Conservation (phyloP, 2,329 filamentous ascomycete species). For the Gnomoniopsis sp. region DNA sequence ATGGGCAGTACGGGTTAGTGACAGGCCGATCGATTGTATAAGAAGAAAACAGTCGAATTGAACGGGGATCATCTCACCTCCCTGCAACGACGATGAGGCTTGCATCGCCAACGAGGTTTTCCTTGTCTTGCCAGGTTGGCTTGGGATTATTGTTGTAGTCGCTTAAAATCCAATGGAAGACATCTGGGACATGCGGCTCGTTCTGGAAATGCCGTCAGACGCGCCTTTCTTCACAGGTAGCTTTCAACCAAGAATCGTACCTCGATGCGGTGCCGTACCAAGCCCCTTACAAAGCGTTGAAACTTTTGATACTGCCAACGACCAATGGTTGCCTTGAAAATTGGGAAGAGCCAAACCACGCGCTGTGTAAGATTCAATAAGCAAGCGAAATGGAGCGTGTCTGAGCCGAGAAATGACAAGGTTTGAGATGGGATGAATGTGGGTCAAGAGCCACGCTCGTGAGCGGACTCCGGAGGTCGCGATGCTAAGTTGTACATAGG, state of each 20-base stretch:
- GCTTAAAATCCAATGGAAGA: constrained; percentile 30
- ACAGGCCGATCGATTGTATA: neutral
- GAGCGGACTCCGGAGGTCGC: too few relatives aligned
- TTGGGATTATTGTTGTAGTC: constrained; percentile 23
- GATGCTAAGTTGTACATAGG: neutral
- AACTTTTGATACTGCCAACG: constrained; percentile 18
- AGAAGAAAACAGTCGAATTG: neutral
- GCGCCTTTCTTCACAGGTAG: neutral
- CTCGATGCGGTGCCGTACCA: constrained; percentile 16
- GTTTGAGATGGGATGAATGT: constrained; percentile 22
- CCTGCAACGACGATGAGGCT: constrained; percentile 30
- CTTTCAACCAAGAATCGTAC: constrained; percentile 1
- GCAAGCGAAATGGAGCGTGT: neutral
- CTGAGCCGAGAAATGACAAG: neutral
- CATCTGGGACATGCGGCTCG: constrained; percentile 22
- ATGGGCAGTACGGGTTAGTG: neutral
- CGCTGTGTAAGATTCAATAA: neutral
- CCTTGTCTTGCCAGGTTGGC: constrained; percentile 20
- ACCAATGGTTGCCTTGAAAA: constrained; percentile 20
- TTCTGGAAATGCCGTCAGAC: neutral
- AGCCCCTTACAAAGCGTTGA: constrained; percentile 19
- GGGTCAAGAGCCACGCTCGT: constrained; percentile 10
- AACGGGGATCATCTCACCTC: constrained; percentile 23
- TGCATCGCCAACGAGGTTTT: constrained; percentile 27
- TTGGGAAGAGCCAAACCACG: constrained; percentile 9